Evolutionary conservation across 208 protist genomes (phyloP), one percentile per base, ranked within the genome.

Genomic region (Wallacemonas rigidus): DNA sequence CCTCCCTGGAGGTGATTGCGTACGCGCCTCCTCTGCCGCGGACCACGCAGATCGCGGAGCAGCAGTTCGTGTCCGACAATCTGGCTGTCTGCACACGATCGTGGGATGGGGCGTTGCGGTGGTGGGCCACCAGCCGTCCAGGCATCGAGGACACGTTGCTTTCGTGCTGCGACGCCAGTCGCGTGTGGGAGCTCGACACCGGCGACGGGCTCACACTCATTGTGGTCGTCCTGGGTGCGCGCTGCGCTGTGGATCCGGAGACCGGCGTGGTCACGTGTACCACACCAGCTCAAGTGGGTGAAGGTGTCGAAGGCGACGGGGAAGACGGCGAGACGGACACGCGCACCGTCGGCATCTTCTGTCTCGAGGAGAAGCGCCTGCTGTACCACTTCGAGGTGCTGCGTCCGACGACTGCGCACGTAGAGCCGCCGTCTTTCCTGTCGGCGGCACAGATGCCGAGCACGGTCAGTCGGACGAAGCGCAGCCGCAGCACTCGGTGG

Each of bases 191-290:
- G 17, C 41, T 62, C 36, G 39, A 39, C 12, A 60, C 55, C 56
- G 70, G 65, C 3, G 72, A 71, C 45, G 62, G 40, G 6, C 35
- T 26, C 1, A 65, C 45, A 35, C n/a, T 77, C 15, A 2, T 77
- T 3, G 63, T 72, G 26, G 15, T 64, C n/a, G 63, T 39, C 4
- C 73, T 61, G 7, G 67, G 56, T 11, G 51, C 65, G 12, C 43
- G 38, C 2, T 53, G 72, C 39, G 69, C 65, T 7, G 39, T 77
- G n/a, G 56, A 47, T 45, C 15, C 47, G 41, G n/a, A 50, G 12
- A 62, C 5, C 54, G 51, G 60, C 17, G 36, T 71, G 5, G 26
- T 76, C 3, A 38, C 53, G 7, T 63, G 56, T 15, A 58, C 15
- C 15, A 41, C 69, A 0, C 45, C 45, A 12, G 12, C 45, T 0